These are phyloP conservation scores for Trametes coccinea DNA, from an alignment of 768 basidiomycete genomes.

Conservation along the genomic window DNA sequence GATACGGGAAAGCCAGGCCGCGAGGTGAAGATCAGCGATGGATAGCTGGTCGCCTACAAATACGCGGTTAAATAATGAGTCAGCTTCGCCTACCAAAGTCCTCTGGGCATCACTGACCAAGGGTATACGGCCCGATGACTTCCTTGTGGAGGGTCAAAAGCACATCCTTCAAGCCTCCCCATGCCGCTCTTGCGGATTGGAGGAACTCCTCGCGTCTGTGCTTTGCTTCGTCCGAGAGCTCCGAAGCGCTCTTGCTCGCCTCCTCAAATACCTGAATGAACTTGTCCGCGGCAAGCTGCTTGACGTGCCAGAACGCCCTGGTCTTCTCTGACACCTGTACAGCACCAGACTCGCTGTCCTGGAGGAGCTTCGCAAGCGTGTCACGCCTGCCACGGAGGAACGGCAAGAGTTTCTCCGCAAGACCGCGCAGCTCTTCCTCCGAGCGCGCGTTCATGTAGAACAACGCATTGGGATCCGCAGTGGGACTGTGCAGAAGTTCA, in stretches of 20 bases:
- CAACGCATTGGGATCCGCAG: conserved; percentile 63
- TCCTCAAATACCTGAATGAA: conserved; percentile 48
- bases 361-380: conserved; percentile 46
- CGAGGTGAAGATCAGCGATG: conserved; percentile 78
- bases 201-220: conserved; percentile 52
- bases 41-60: conserved; percentile 81
- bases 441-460: conserved; percentile 60
- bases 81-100: not conserved
- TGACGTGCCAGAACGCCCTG: conserved; percentile 60
- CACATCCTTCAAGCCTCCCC: conserved; percentile 50
- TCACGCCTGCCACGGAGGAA: conserved; percentile 48
- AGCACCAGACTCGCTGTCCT: conserved; percentile 49
- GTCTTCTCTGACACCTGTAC: conserved; percentile 63
- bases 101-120: conserved; percentile 48
- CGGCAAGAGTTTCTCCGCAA: conserved; percentile 46
- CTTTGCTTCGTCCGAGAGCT: conserved; percentile 43
- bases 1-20: conserved; percentile 70
- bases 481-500: conserved; percentile 61
- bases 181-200: conserved; percentile 47
- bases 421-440: conserved; percentile 47
- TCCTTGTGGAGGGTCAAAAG: conserved; percentile 53
- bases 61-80: not conserved
- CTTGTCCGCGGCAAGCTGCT: conserved; percentile 45
- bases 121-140: conserved; percentile 61
- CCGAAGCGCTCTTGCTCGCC: conserved; percentile 41